Evolutionary conservation across 164 flowering plant genomes (phyloP), one percentile per base, ranked within the genome.

Genomic region (Taxillus chinensis): DNA sequence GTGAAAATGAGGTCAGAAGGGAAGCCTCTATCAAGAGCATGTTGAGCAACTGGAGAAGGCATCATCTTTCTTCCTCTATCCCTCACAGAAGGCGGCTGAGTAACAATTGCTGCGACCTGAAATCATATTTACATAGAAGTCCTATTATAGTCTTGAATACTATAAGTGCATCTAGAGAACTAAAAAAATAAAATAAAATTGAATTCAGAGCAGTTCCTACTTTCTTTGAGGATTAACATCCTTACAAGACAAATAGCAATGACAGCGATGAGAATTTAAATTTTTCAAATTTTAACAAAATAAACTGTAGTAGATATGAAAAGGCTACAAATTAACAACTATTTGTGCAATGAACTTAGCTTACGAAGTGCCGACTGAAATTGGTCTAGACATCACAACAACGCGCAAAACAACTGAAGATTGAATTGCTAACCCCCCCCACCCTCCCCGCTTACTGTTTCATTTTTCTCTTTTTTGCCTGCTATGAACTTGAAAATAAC

Each of bases 41-140:
- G 80, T 48, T 84, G 85, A 39, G 96, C 99, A 66, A 93, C 86
- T 6, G 90, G 96, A 48, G 97, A 93, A 59, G 96, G 95, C 83
- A 81, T 55, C 60, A 89, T 60, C 71, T 82, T 87, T 74, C 79
- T 81, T 59, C 99, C 95, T 75, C 96, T 82, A 67, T 79, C 75
- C 70, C 92, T 84, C 70, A 79, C 82, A 14, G 96, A 77, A 48
- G 97, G 90, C 17, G 96, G 96, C 66, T 95, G 96, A 13, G 99
- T 95, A 46, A 95, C 96, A 74, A 95, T 79, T 59, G 91, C 96
- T 71, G 92, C 89, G 73, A 93, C 83, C 99, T 93, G 74, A 70
- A 46, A 50, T 55, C 42, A 53, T 58, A 68, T 51, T 40, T 65
- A 41, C 5, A 46, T 45, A 52, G 8, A 55, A 64, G 58, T 42